phyloP scores from a whole-genome alignment of 2,329 filamentous ascomycete genomes.

The Cladophialophora psammophila region DNA sequence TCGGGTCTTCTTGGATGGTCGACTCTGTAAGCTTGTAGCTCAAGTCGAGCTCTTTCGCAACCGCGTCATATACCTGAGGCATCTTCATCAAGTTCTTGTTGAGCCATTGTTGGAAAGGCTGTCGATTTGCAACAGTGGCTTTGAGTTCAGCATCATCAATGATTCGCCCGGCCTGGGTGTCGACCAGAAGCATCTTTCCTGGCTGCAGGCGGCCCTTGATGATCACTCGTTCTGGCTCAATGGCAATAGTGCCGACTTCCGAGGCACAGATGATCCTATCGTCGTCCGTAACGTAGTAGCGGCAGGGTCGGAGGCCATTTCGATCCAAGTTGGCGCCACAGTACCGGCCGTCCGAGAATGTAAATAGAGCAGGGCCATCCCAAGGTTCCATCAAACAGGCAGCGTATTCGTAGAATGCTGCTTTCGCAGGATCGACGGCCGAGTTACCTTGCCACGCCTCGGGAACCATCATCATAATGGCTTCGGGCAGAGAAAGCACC shows the following conservation, averaged over 20 bases:
- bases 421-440: conserved; percentile 91
- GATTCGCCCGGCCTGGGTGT: conserved; percentile 87
- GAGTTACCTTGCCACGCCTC: conserved; percentile 97
- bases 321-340: conserved; percentile 96
- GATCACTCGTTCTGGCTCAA: conserved; percentile 87
- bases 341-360: conserved; percentile 94
- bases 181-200: conserved; percentile 93
- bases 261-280: conserved; percentile 97
- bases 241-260: conserved; percentile 90
- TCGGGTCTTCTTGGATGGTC: conserved; percentile 81
- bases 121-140: conserved; percentile 80
- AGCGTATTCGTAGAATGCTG: conserved; percentile 98
- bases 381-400: conserved; percentile 99
- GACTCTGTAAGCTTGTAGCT: conserved; percentile 70
- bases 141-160: conserved; percentile 95
- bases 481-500: conserved; percentile 91
- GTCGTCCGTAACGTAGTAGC: conserved; percentile 96
- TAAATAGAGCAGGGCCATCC: conserved; percentile 96
- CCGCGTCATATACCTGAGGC: conserved; percentile 72
- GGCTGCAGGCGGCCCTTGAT: conserved; percentile 94
- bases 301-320: conserved; percentile 92
- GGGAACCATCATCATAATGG: conserved; percentile 98
- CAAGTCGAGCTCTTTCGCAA: conserved; percentile 66
- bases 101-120: conserved; percentile 89
- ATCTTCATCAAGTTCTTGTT: conserved; percentile 84